Evolutionary conservation across 306 rosid genomes (phyloP).

Genomic region (Gleditsia sinensis): DNA sequence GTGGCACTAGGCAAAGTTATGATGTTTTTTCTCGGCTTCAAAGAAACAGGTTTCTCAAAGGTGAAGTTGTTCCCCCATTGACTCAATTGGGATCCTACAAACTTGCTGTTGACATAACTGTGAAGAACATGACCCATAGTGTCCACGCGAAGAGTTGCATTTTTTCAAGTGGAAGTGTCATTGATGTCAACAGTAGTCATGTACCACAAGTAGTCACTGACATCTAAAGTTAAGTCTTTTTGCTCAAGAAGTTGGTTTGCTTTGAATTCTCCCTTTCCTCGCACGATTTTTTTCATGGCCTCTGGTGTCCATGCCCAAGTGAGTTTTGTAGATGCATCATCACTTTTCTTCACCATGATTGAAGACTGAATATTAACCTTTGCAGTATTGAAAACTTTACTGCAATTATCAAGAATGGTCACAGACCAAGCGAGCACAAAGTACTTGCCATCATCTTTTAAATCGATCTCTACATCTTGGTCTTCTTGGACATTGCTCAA

Average conservation of each 20-base stretch:
- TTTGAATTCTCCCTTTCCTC: background rate
- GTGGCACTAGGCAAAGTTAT: too few species aligned
- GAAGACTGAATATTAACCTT: slow-evolving; percentile 24
- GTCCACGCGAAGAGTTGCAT: background rate
- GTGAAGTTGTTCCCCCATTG: background rate
- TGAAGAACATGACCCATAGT: slow-evolving; percentile 22
- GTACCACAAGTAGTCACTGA: slow-evolving; percentile 30
- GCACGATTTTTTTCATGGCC: background rate
- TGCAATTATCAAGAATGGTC: slow-evolving; percentile 31
- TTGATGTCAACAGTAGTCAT: background rate
- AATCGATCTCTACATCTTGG: background rate
- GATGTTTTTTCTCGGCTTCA: background rate
- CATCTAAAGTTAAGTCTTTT: background rate
- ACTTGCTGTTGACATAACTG: slow-evolving; percentile 5
- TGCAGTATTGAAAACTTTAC: slow-evolving; percentile 33
- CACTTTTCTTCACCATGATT: background rate
- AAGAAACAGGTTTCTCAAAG: background rate
- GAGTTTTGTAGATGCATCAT: background rate
- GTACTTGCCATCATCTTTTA: background rate
- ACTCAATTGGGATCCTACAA: background rate
- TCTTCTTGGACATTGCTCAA: background rate
- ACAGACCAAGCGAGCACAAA: slow-evolving; percentile 34
- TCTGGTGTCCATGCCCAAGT: slow-evolving; percentile 20
- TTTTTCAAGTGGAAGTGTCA: background rate
- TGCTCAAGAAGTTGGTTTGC: slow-evolving; percentile 15